Conservation (phyloP, 805 yeast species). For the Zygotorulaspora sp. region DNA sequence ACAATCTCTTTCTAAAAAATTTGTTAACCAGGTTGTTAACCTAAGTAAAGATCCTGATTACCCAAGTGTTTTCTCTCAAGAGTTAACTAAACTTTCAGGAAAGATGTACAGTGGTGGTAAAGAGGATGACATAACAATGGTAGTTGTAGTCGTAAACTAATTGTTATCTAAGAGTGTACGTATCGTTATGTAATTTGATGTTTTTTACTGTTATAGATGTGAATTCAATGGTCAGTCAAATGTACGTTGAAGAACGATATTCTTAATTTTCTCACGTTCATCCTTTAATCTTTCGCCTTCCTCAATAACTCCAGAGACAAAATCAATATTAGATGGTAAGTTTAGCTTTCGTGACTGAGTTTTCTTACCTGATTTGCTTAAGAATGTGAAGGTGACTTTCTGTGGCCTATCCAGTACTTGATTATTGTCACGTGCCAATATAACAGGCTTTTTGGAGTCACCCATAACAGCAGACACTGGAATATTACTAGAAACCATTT, state of each 20-base stretch:
- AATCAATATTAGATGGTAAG: constrained; percentile 51
- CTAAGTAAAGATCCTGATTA: constrained; percentile 68
- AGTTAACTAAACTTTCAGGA: constrained; percentile 59
- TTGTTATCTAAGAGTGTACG: background rate
- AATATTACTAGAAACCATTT: constrained; percentile 23
- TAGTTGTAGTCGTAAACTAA: constrained; percentile 55
- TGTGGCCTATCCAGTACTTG: constrained; percentile 10
- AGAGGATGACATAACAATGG: constrained; percentile 89
- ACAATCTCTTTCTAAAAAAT: constrained; percentile 44
- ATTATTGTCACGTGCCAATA: background rate
- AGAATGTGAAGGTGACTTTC: constrained; percentile 47
- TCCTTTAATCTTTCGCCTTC: constrained; percentile 47
- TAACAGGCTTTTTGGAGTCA: constrained; percentile 5
- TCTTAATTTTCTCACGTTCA: constrained; percentile 55
- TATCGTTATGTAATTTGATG: background rate
- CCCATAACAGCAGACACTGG: constrained; percentile 21
- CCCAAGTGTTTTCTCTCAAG: constrained; percentile 85
- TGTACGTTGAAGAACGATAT: constrained; percentile 43
- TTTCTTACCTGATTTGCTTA: constrained; percentile 51
- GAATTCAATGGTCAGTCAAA: constrained; percentile 29
- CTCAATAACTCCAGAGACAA: constrained; percentile 49
- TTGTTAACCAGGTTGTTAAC: constrained; percentile 63
- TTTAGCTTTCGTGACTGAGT: constrained; percentile 41
- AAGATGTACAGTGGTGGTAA: constrained; percentile 83
- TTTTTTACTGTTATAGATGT: background rate